Evolutionary conservation across 2,329 filamentous ascomycete genomes (phyloP), one percentile per base, ranked within the genome.

Genomic region (Fusarium sp.): DNA sequence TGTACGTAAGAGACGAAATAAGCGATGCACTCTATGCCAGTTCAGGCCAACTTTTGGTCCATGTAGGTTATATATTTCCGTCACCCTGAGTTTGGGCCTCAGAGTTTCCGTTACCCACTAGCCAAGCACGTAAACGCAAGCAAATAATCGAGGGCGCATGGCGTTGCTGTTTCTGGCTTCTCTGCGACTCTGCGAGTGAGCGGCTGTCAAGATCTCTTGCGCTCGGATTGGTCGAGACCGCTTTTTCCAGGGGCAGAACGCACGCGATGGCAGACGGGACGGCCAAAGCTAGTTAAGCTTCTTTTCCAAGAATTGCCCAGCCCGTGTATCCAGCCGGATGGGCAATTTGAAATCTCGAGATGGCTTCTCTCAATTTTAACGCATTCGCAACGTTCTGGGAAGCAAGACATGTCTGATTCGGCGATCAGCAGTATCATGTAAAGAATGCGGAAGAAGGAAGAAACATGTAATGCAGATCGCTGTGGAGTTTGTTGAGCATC

Each of bases 211-310:
- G 73, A 70, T 62, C 57, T 59, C 57, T 4, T 3, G 70, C 57
- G 48, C 43, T 41, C 67, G 59, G 64, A 55, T 65, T 67, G 68
- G 66, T 45, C 58, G 61, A 60, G 64, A 52, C 60, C 67, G 69
- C 58, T 58, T 53, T 29, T 66, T 70, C 70, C 72, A 75, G 72
- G 72, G 72, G 70, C 66, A 67, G 32, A 58, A 45, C 41, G 65
- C 61, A 69, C 68, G 72, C 67, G 71, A 72, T 69, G 32, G 55
- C 48, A 64, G 49, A 52, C 32, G 49, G 49, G 57, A 68, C 63
- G 72, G 70, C 70, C 72, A 74, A 49, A 72, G 70, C 62, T 41
- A 70, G 66, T 75, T 74, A 74, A 74, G 72, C 72, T 74, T 74
- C 72, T 74, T 74, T 65, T 45, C 58, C 49, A 24, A 53, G 48